Evolutionary conservation across 805 yeast genomes (phyloP), one percentile per base, ranked within the genome.

Genomic region (Metschnikowia gruessii): DNA sequence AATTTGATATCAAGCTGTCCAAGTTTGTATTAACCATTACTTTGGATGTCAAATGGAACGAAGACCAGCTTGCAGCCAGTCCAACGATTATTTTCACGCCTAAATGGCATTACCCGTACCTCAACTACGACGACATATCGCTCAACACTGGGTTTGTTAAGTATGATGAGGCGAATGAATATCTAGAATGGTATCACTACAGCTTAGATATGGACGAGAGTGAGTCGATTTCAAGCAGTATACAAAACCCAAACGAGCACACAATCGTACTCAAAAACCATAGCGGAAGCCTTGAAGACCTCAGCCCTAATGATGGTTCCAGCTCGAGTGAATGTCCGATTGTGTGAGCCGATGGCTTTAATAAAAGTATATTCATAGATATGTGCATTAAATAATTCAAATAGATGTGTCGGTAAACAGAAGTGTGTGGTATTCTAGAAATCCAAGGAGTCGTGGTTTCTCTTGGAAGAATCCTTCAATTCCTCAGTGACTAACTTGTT

Each of bases 1-100:
- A 75, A 42, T 90, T 90, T 62, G 82, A 86, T 49, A 54, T 86
- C 42, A 64, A 65, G 36, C 61, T 66, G 4, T 68, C 70, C 17
- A 64, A 59, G 24, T 88, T 80, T 60, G 59, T 61, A 0, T 62
- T 88, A 46, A 71, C 74, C 10, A 60, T 90, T 13, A 53, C 59
- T 11, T 45, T 66, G 2, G 51, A 57, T 3, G 46, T 38, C 3
- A 40, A 42, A 8, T 12, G 28, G 11, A 21, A 30, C 5, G 31
- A 45, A 12, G 13, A 24, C 11, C 30, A 32, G 13, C 31, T 43
- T 8, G 26, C 18, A 17, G 18, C 17, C 9, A 28, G 28, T 5
- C 82, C 89, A 2, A 83, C 92, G 0, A 63, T 76, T 39, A 76
- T 91, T 1, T 86, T 72, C 57, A 57, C 89, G 22, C 97, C 97